Base-by-base conservation (phyloP, 305 asterid species). In the Petunia hybrid region DNA sequence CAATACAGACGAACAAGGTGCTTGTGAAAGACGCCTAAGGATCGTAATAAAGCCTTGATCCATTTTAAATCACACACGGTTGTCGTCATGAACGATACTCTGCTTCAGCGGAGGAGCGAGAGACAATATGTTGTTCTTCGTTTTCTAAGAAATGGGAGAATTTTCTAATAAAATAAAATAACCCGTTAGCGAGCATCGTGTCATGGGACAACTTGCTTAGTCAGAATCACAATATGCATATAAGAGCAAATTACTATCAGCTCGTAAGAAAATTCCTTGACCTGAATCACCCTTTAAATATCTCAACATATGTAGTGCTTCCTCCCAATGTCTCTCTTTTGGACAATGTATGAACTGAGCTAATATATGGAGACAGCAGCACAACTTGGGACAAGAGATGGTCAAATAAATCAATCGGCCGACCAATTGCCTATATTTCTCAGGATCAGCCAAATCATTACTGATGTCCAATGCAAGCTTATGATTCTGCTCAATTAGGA, bases 101-200 rank as follows among this genome's bases (percentile, higher is more conserved):
- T 2, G 12, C 71, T 65, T 65, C 45, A 2, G 45, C 5, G 2
- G 16, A 65, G 6, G 45, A 65, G 6, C 2, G 16, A 8, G n/a
- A 9, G 63, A 57, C 36, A n/a, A 6, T 57, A 57, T 57, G 63
- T n/a, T 57, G 36, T 57, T 57, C 8, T 65, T 36, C 4, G 71
- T 65, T 65, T 64, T 65, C 71, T 13, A 65, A 4, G 45, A 65
- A 65, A 65, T 36, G 8, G 71, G 43, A 9, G 71, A 36, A 65
- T 65, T 9, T 9, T 41, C 71, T 13, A 65, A 36, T 0, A 65
- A 5, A 5, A 36, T 40, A 65, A 65, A 9, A 65, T 65, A 65
- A 35, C 2, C 6, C 9, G 71, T 65, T 3, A 65, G n/a, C 22
- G 71, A 65, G 41, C 45, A 0, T 35, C 45, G 71, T 35, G 7